Conservation (phyloP, 108 stramenopile species). For the Conticribra guillardii region DNA sequence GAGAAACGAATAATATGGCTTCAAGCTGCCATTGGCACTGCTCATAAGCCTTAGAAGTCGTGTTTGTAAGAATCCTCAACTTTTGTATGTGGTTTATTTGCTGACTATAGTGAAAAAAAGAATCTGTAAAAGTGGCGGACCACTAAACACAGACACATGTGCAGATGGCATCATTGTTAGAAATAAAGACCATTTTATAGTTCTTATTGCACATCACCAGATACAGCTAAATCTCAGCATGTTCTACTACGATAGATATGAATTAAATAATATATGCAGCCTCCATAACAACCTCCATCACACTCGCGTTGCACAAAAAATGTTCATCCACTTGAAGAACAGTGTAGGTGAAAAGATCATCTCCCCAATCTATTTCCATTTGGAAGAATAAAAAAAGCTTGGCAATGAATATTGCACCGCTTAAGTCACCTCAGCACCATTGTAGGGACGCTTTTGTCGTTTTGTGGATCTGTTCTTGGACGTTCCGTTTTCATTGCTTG, state of each 20-base stretch:
- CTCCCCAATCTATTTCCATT: background rate
- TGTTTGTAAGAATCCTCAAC: too few relatives aligned
- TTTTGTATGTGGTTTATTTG: too few relatives aligned
- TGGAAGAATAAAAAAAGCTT: background rate
- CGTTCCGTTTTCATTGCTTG: conserved; percentile 18
- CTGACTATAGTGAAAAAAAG: too few relatives aligned
- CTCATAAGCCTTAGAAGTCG: too few relatives aligned
- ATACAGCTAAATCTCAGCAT: too few relatives aligned
- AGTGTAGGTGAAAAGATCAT: background rate
- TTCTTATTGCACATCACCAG: too few relatives aligned
- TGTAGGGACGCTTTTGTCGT: conserved; percentile 28
- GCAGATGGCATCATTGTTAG: too few relatives aligned
- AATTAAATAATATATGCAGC: background rate
- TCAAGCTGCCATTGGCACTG: too few relatives aligned
- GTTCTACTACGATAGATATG: background rate
- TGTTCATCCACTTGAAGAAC: background rate
- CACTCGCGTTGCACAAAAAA: background rate
- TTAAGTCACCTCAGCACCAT: conserved; percentile 22
- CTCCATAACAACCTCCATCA: background rate
- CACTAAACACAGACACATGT: background rate
- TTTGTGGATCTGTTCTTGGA: conserved; percentile 30
- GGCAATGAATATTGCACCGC: background rate
- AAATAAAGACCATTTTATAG: background rate
- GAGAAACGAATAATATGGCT: too few relatives aligned
- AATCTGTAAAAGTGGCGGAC: background rate